These are phyloP conservation scores for Ascodesmis nigricans DNA, from an alignment of 495 filamentous ascomycete species.

Conservation along the genomic window DNA sequence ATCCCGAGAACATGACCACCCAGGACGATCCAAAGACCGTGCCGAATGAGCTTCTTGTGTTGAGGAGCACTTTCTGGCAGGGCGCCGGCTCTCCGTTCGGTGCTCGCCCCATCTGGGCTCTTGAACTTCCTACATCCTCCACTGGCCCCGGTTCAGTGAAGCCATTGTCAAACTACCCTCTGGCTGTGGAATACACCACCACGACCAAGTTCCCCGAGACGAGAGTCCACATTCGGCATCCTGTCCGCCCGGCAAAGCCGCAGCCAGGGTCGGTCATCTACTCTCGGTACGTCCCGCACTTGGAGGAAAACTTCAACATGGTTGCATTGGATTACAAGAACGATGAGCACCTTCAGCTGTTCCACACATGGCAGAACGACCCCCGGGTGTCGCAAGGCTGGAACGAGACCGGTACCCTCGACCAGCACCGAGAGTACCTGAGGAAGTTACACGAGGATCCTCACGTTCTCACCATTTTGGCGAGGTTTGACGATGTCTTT, in stretches of 20 bases:
- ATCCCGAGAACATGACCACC: slow-evolving; percentile 23
- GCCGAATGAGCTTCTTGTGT: slow-evolving; percentile 6
- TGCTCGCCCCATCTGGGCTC: no score
- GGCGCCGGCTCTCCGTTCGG: no score
- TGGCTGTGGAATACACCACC: no score
- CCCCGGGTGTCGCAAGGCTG: slow-evolving; percentile 46
- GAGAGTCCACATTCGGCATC: slow-evolving; percentile 34
- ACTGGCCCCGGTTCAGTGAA: no score
- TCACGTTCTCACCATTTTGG: no score
- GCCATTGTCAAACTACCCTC: no score
- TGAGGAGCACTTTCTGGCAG: no score
- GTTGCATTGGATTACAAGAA: slow-evolving; percentile 36
- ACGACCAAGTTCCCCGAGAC: slow-evolving; percentile 31
- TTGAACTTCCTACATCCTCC: no score
- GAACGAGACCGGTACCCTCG: slow-evolving; percentile 42
- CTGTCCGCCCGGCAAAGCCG: slow-evolving; percentile 38
- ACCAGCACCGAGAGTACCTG: slow-evolving; percentile 42
- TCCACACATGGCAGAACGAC: slow-evolving; percentile 50
- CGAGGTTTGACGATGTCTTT: no score
- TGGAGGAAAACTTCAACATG: slow-evolving; percentile 43
- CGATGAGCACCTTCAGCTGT: slow-evolving; percentile 33
- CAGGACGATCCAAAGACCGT: neutral
- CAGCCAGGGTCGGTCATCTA: slow-evolving; percentile 38
- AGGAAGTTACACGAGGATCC: no score
- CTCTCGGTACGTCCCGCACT: slow-evolving; percentile 44